phyloP scores from a whole-genome alignment of 352 stramenopile species.

The Globisporangium nunn region DNA sequence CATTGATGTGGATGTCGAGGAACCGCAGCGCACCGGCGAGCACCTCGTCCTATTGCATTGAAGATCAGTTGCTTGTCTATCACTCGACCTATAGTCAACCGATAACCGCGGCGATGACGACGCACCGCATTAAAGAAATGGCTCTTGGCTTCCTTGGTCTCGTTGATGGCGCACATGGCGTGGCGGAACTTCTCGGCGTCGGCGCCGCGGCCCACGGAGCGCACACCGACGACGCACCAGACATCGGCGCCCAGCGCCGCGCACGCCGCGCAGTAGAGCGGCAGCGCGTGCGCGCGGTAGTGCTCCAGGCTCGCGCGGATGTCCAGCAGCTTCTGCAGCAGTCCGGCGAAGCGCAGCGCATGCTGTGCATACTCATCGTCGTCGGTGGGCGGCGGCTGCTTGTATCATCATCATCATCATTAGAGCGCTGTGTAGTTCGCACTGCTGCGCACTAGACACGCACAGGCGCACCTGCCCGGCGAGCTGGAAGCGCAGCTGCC shows the following conservation, averaged over 20 bases:
- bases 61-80: background rate
- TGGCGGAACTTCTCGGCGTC: constrained; percentile 70
- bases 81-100: background rate
- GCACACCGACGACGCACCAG: constrained; percentile 67
- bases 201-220: constrained; percentile 46
- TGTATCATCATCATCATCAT: too few species aligned
- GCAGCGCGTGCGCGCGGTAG: constrained; percentile 52
- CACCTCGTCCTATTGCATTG: constrained; percentile 37
- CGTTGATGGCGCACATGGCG: constrained; percentile 69
- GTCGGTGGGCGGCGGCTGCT: background rate
- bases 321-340: constrained; percentile 66
- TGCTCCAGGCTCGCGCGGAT: constrained; percentile 64
- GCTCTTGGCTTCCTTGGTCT: constrained; percentile 68
- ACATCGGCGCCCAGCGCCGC: constrained; percentile 60
- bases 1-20: constrained; percentile 70
- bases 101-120: background rate
- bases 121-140: constrained; percentile 66
- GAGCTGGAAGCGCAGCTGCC: constrained; percentile 49
- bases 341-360: constrained; percentile 56
- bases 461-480: constrained; percentile 28
- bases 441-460: background rate
- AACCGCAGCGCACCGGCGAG: constrained; percentile 53
- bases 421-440: too few species aligned
- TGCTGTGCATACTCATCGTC: constrained; percentile 68
- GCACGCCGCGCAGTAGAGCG: constrained; percentile 54